Percentiles rank a stretch among this genome's conserved stretches.
Evolutionary conservation across 2,329 filamentous ascomycete genomes (phyloP).

Genomic region (Cladobotryum mycophilum): DNA sequence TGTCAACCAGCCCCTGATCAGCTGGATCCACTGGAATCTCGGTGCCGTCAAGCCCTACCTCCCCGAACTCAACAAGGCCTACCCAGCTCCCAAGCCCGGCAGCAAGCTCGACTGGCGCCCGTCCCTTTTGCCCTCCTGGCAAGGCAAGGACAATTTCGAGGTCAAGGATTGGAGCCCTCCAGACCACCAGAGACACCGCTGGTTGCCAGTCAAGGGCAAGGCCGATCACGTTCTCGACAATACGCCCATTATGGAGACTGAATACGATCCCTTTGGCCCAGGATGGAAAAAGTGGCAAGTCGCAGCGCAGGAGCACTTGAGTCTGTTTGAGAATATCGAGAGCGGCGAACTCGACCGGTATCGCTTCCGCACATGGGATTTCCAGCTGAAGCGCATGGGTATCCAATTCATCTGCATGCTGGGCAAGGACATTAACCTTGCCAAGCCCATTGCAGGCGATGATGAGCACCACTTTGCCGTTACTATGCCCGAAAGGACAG

Average conservation of each 20-base stretch:
- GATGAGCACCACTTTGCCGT: conserved; percentile 42
- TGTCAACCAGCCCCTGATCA: conserved; percentile 49
- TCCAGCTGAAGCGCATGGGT: conserved; percentile 44
- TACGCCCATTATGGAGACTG: conserved; percentile 42
- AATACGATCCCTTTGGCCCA: conserved; percentile 40
- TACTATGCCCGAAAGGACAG: conserved; percentile 31
- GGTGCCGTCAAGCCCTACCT: conserved; percentile 48
- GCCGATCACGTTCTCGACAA: conserved; percentile 34
- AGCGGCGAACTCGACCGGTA: conserved; percentile 38
- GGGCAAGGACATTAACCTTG: conserved; percentile 43
- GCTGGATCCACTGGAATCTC: conserved; percentile 48
- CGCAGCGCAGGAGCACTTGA: conserved; percentile 42
- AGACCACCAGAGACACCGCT: conserved; percentile 40
- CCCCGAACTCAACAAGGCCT: conserved; percentile 34
- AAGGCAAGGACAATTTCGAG: conserved; percentile 23
- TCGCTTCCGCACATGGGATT: conserved; percentile 43
- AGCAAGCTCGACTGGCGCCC: conserved; percentile 30
- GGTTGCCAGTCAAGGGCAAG: conserved; percentile 36
- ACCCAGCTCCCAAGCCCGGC: conserved; percentile 20
- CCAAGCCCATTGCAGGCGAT: conserved; percentile 38
- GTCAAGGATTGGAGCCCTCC: conserved; percentile 26
- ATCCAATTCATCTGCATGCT: conserved; percentile 49
- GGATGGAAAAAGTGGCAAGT: conserved; percentile 45
- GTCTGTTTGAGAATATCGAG: conserved; percentile 45
- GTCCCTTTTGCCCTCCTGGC: conserved; percentile 31